phyloP scores from a whole-genome alignment of 257 asterid species.

The Ocimum tenuiflorum region DNA sequence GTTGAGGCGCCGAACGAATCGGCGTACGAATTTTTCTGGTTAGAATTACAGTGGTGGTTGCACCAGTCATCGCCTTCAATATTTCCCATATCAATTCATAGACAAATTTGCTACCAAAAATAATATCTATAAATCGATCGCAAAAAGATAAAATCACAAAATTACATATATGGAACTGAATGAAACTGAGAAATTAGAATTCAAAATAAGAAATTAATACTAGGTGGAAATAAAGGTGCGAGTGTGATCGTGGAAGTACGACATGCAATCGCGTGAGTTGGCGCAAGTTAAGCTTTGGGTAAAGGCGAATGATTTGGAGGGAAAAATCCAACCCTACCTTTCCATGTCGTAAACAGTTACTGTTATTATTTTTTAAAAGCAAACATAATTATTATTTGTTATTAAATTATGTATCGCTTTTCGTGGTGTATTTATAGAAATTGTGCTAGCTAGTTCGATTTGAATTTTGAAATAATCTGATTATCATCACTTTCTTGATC shows the following conservation, averaged over 20 bases:
- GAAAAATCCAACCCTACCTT: constrained; percentile 29
- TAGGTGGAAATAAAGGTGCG: background rate
- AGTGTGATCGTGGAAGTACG: background rate
- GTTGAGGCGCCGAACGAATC: constrained; percentile 30
- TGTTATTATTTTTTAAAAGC: no score
- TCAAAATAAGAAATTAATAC: background rate
- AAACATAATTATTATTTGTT: no score
- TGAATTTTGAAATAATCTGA: no score
- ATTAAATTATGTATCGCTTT: no score
- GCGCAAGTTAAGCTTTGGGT: constrained; percentile 6
- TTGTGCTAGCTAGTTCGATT: no score
- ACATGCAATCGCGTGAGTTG: background rate
- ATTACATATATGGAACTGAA: background rate
- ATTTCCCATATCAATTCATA: constrained; percentile 36
- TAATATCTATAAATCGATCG: no score
- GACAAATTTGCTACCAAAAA: background rate
- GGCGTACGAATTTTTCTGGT: constrained; percentile 11
- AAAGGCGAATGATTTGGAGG: constrained; percentile 40
- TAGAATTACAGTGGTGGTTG: constrained; percentile 3
- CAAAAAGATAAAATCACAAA: no score
- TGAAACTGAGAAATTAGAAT: background rate
- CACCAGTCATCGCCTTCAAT: constrained; percentile 22
- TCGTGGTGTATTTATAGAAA: no score
- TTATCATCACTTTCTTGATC: no score
- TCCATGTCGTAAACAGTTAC: no score